Evolutionary conservation across 306 rosid genomes (phyloP).

Genomic region (Begonia masoniana): DNA sequence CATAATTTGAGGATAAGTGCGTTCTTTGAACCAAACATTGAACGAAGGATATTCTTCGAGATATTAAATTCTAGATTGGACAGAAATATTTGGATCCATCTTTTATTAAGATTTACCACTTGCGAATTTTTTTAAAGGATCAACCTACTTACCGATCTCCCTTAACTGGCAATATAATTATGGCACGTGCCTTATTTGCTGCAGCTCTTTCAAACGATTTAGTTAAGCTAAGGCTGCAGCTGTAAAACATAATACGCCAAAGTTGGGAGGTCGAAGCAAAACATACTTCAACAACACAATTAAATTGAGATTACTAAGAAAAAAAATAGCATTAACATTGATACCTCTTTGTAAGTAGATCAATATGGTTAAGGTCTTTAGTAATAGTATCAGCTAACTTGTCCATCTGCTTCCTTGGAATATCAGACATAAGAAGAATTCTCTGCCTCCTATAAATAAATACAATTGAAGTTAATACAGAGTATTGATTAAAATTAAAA

Average conservation of each 20-base stretch:
- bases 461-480: too few relatives aligned
- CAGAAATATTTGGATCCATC: too few relatives aligned
- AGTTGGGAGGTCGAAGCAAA: constrained; percentile 17
- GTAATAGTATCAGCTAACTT: constrained; percentile 56
- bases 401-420: constrained; percentile 93
- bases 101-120: too few relatives aligned
- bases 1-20: too few relatives aligned
- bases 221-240: constrained; percentile 82
- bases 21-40: too few relatives aligned
- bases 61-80: too few relatives aligned
- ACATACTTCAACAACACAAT: not conserved
- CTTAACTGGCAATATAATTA: constrained; percentile 82
- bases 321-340: constrained; percentile 1
- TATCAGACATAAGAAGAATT: constrained; percentile 91
- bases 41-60: too few relatives aligned
- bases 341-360: constrained; percentile 87
- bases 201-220: constrained; percentile 94
- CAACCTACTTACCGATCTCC: constrained; percentile 58
- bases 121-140: too few relatives aligned
- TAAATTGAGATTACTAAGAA: not conserved
- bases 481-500: constrained; percentile 19
- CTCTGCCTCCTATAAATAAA: constrained; percentile 67
- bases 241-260: constrained; percentile 34
- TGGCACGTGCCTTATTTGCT: constrained; percentile 79
- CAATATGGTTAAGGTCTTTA: constrained; percentile 75